Percentiles rank a stretch among this genome's conserved stretches.
phyloP scores from a whole-genome alignment of 129 eudicot species.

The Helichrysum umbraculigerum region DNA sequence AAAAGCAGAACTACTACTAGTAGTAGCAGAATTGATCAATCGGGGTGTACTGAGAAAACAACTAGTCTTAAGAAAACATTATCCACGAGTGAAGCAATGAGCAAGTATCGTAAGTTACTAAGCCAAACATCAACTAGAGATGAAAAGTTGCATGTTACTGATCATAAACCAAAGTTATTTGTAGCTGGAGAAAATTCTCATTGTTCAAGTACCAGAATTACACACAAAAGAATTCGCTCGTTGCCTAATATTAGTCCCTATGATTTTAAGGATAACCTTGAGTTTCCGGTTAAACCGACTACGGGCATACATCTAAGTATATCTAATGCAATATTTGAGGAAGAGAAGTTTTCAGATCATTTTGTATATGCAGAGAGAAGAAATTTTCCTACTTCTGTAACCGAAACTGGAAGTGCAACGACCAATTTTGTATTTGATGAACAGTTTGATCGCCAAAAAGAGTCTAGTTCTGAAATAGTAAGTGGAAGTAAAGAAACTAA shows the following conservation, averaged over 20 bases:
- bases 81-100: slow-evolving; percentile 49
- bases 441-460: not conserved
- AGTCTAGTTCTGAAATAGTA: not conserved
- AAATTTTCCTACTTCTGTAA: not conserved
- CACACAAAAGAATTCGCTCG: slow-evolving; percentile 55
- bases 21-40: slow-evolving; percentile 25
- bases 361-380: slow-evolving; percentile 28
- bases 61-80: slow-evolving; percentile 40
- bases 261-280: slow-evolving; percentile 31
- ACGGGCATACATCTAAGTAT: slow-evolving; percentile 5
- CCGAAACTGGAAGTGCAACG: slow-evolving; percentile 12
- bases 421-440: slow-evolving; percentile 14
- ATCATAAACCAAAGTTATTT: slow-evolving; percentile 40
- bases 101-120: slow-evolving; percentile 52
- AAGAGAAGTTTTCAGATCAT: slow-evolving; percentile 23
- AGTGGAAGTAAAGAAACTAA: slow-evolving; percentile 20
- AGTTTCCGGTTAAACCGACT: slow-evolving; percentile 29
- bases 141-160: slow-evolving; percentile 24
- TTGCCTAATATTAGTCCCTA: slow-evolving; percentile 57
- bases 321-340: slow-evolving; percentile 25
- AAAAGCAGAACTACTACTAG: slow-evolving; percentile 34
- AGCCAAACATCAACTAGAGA: slow-evolving; percentile 39
- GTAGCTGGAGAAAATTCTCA: slow-evolving; percentile 34
- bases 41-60: slow-evolving; percentile 16
- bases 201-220: slow-evolving; percentile 12